Evolutionary conservation across 2,329 filamentous ascomycete species (phyloP), one percentile per base, ranked within the genome.

Genomic region (Fusarium incarnatum): DNA sequence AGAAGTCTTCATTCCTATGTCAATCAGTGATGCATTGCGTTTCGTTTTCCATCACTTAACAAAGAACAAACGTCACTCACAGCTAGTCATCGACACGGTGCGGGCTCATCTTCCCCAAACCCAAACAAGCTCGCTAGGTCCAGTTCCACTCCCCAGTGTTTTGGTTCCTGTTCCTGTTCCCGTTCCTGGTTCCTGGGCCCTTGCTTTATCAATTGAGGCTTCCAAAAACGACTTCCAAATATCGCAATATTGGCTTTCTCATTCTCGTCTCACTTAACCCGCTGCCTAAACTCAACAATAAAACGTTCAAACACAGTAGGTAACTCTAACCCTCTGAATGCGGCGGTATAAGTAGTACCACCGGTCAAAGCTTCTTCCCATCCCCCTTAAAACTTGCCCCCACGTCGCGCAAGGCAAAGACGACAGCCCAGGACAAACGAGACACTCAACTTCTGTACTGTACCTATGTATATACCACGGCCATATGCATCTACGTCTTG

Each of bases 301-400:
- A 10, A 42, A 11, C 55, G 46, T 22, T 59, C 56, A 55, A 54
- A 41, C 56, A 68, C 56, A 57, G 60, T 58, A 47, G 44, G 60
- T 58, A 47, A 47, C 46, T 65, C 53, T 49, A 68, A 32, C 30
- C 25, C 25, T 30, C 37, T 54, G 45, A 45, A 61, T 58, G 50
- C 50, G 52, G 56, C 48, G 56, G 70, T 67, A 69, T 55, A 65
- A 71, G 64, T 61, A 62, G 28, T 49, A 40, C 37, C 27, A 53
- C 56, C 48, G 70, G 49, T 71, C 73, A 66, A 73, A 75, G 73
- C 73, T 74, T 74, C 66, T 63, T 44, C 42, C 40, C 34, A 22
- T 49, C 52, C 63, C 68, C 67, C 58, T 47, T 56, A 54, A 54
- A 47, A 54, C 56, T 65, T 42, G 42, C 34, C 60, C 60, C 73